phyloP scores from a whole-genome alignment of 164 flowering plant species.

The Stephania yunnanensis region DNA sequence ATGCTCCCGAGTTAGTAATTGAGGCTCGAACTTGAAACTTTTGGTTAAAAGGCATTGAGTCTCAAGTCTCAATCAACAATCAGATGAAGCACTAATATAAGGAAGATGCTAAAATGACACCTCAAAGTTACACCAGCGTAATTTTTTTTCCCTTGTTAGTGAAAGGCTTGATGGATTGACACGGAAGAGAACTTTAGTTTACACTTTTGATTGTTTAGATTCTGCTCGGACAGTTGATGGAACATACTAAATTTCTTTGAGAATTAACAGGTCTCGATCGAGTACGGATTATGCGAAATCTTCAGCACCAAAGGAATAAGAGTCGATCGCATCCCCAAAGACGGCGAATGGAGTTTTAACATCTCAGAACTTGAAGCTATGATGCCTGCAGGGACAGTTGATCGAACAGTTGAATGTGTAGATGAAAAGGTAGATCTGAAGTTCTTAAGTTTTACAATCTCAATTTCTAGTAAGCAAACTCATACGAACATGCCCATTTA shows the following conservation, averaged over 20 bases:
- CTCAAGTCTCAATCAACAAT: no score
- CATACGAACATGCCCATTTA: no score
- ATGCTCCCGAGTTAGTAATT: no score
- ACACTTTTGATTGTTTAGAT: background rate
- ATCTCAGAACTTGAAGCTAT: slow-evolving; percentile 58
- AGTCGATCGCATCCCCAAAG: slow-evolving; percentile 40
- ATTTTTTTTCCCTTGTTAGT: no score
- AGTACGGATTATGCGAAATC: slow-evolving; percentile 80
- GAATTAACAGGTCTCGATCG: slow-evolving; percentile 59
- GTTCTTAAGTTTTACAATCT: background rate
- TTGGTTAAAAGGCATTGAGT: no score
- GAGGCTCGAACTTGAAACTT: no score
- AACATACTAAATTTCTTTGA: background rate
- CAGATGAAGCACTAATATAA: no score
- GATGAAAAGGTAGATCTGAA: slow-evolving; percentile 42
- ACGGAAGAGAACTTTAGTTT: no score
- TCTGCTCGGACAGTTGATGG: background rate
- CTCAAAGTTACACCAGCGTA: no score
- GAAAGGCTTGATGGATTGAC: no score
- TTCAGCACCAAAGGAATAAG: slow-evolving; percentile 53
- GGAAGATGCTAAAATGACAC: no score
- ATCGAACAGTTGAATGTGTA: slow-evolving; percentile 37
- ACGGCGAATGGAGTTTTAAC: slow-evolving; percentile 57
- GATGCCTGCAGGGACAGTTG: slow-evolving; percentile 67
- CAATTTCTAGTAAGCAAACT: no score